Conservation (phyloP, 495 filamentous ascomycete species). For the Hyaloscypha hepaticicola region DNA sequence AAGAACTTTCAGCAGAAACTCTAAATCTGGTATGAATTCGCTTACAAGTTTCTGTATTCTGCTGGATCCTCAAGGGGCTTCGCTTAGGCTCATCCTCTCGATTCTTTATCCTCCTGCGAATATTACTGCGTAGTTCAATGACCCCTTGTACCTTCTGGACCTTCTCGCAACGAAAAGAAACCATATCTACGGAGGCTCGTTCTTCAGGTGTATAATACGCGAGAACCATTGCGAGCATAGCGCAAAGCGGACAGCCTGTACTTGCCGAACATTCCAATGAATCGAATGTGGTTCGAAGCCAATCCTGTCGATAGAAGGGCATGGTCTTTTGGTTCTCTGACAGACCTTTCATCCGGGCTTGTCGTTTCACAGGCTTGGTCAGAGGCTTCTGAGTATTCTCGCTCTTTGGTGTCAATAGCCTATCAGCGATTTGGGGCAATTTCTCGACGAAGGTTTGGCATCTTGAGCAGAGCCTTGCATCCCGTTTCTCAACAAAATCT, state of each 20-base stretch:
- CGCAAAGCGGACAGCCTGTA: background rate
- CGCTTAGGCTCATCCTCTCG: background rate
- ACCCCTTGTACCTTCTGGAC: too few species aligned
- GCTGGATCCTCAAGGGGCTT: background rate
- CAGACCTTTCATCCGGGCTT: too few species aligned
- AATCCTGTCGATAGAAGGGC: too few species aligned
- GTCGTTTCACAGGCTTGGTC: too few species aligned
- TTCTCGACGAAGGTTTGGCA: background rate
- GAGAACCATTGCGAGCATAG: background rate
- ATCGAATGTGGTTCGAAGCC: background rate
- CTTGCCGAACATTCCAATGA: background rate
- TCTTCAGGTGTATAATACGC: background rate
- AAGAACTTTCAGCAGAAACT: background rate
- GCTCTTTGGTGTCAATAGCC: background rate
- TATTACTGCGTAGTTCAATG: too few species aligned
- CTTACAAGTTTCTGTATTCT: background rate
- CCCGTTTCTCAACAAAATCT: background rate
- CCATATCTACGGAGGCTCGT: background rate
- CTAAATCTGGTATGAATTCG: background rate
- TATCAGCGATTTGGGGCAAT: background rate
- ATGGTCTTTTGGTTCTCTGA: too few species aligned
- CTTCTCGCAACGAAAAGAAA: background rate
- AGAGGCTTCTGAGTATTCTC: background rate
- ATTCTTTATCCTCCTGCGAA: too few species aligned
- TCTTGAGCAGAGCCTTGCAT: background rate